These are phyloP conservation scores for Sclerotinia borealis DNA, from an alignment of 2,329 filamentous ascomycete genomes.

Conservation along the genomic window DNA sequence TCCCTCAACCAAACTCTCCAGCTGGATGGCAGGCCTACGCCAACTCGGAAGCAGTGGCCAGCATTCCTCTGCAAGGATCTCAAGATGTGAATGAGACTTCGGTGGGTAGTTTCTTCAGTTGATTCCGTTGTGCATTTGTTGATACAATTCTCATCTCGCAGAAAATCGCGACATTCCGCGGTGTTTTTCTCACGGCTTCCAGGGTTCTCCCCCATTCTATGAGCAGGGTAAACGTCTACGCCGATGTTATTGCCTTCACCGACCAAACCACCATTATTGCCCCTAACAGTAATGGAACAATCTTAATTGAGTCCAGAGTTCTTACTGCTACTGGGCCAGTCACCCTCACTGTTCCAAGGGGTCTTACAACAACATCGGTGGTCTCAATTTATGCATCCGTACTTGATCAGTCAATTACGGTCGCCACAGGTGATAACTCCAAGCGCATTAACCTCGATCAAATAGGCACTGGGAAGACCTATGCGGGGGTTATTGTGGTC, in stretches of 20 bases:
- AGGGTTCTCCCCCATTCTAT: background rate
- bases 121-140: background rate
- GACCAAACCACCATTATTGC: background rate
- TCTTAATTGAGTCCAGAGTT: background rate
- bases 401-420: background rate
- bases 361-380: background rate
- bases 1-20: background rate
- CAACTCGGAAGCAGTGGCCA: background rate
- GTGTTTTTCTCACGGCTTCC: background rate
- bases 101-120: background rate
- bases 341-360: background rate
- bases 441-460: background rate
- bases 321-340: background rate
- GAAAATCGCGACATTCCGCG: background rate
- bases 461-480: background rate
- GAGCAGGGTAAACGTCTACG: background rate
- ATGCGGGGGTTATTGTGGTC: background rate
- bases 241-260: background rate
- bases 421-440: background rate
- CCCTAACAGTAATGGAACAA: background rate
- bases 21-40: background rate
- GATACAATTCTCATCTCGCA: background rate
- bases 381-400: background rate
- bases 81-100: conserved; percentile 1
- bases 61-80: background rate